Conservation (phyloP, 2,329 filamentous ascomycete genomes). For the Neoarthrinium moseri region DNA sequence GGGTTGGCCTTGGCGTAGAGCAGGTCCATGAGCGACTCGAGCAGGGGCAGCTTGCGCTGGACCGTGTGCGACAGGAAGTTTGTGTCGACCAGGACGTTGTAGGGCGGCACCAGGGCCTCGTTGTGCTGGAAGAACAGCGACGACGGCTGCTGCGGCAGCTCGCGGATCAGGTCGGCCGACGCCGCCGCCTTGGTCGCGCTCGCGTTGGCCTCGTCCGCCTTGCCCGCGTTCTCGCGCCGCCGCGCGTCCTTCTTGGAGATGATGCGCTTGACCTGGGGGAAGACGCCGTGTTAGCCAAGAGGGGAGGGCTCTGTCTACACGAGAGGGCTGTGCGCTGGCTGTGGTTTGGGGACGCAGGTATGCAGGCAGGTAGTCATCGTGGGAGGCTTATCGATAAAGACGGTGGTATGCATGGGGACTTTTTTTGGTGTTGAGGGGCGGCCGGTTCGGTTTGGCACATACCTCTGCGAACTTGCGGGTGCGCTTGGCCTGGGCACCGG, state of each 20-base stretch:
- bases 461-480: constrained; percentile 87
- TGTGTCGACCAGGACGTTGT: constrained; percentile 73
- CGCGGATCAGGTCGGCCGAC: constrained; percentile 65
- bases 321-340: too few relatives aligned
- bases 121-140: constrained; percentile 76
- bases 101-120: constrained; percentile 74
- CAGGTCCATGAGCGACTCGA: constrained; percentile 75
- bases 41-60: constrained; percentile 82
- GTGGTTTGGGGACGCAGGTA: too few relatives aligned
- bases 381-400: constrained; percentile 26
- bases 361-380: constrained; percentile 9
- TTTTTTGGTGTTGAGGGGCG: constrained; percentile 16
- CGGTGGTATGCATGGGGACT: constrained; percentile 11
- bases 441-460: constrained; percentile 33
- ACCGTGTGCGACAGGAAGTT: constrained; percentile 92
- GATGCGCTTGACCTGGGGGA: constrained; percentile 30
- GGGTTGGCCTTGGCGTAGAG: constrained; percentile 89
- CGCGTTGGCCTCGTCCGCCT: constrained; percentile 57
- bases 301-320: too few relatives aligned
- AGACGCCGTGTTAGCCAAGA: too few relatives aligned
- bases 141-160: constrained; percentile 79
- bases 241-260: constrained; percentile 72
- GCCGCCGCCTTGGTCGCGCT: constrained; percentile 55
- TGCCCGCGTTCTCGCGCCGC: constrained; percentile 76
- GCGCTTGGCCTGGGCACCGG: constrained; percentile 68